Evolutionary conservation across 371 early-diverging fungal genomes (phyloP).

Genomic region (Mortierella sp.): DNA sequence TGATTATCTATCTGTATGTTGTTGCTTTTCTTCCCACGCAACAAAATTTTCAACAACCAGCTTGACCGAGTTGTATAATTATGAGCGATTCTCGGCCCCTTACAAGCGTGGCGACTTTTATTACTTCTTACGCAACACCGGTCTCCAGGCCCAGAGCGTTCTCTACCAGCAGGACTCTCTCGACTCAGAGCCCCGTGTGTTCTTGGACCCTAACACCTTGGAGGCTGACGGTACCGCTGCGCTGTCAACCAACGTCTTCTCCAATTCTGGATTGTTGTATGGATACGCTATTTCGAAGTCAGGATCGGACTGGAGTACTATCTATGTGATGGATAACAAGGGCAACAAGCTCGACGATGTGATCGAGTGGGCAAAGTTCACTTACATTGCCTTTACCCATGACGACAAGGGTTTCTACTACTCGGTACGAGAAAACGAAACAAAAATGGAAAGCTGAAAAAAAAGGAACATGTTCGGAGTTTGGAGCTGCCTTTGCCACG

Average conservation of each 20-base stretch:
- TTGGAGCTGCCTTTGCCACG: no score
- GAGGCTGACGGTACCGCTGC: conserved; percentile 54
- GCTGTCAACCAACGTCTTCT: conserved; percentile 62
- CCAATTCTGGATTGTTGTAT: conserved; percentile 62
- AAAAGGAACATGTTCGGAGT: no score
- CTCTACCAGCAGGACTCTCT: conserved; percentile 59
- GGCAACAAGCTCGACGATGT: conserved; percentile 56
- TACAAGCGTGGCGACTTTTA: conserved; percentile 67
- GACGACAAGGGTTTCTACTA: conserved; percentile 79
- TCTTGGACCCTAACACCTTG: conserved; percentile 60
- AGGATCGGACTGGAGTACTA: conserved; percentile 76
- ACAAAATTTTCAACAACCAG: conserved; percentile 4
- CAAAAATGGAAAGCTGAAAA: no score
- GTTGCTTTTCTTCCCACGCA: background rate
- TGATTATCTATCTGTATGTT: background rate
- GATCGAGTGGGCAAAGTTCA: conserved; percentile 71
- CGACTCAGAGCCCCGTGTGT: conserved; percentile 58
- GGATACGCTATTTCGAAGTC: conserved; percentile 64
- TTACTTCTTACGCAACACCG: conserved; percentile 76
- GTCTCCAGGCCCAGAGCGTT: conserved; percentile 73
- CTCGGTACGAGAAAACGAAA: conserved; percentile 28
- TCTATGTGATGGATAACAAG: conserved; percentile 59
- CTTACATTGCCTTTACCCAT: conserved; percentile 64
- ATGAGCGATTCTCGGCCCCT: conserved; percentile 66
- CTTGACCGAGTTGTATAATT: conserved; percentile 48